Percentiles rank a stretch among this genome's conserved stretches.
Evolutionary conservation across 352 stramenopile species (phyloP).

Genomic region (Elongisporangium anandrum): DNA sequence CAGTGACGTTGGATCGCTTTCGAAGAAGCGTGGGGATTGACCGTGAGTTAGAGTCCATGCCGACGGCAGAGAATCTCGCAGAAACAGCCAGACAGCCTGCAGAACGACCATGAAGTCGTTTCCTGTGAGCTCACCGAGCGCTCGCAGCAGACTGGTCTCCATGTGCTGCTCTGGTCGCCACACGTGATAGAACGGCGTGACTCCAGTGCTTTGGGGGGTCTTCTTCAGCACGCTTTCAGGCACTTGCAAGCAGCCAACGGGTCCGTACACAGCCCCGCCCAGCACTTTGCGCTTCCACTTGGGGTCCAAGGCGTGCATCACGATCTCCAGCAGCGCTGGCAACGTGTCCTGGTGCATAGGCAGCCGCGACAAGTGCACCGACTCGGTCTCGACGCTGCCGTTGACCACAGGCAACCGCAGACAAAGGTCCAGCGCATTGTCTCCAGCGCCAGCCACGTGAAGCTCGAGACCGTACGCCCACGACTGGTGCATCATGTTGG

Average conservation of each 20-base stretch:
- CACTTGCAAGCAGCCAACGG: slow-evolving; percentile 6
- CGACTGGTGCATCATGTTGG: slow-evolving; percentile 10
- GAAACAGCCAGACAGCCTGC: slow-evolving; percentile 3
- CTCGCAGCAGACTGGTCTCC: slow-evolving; percentile 7
- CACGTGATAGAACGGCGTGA: slow-evolving; percentile 12
- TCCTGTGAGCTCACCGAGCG: slow-evolving; percentile 7
- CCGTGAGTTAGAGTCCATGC: slow-evolving; percentile 9
- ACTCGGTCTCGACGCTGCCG: slow-evolving; percentile 2
- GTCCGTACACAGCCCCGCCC: background rate
- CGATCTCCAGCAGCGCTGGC: slow-evolving; percentile 1
- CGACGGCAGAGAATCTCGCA: slow-evolving; percentile 10
- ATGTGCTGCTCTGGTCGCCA: slow-evolving; percentile 11
- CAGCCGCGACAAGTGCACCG: background rate
- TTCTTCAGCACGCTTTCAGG: slow-evolving; percentile 7
- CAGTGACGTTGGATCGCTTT: slow-evolving; percentile 7
- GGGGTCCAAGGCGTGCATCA: slow-evolving; percentile 17
- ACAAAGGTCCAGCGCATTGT: slow-evolving; percentile 14
- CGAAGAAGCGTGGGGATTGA: slow-evolving; percentile 5
- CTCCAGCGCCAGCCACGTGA: slow-evolving; percentile 4
- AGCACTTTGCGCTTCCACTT: slow-evolving; percentile 24
- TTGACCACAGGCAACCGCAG: slow-evolving; percentile 14
- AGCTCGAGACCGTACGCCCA: slow-evolving; percentile 19
- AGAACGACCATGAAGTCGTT: slow-evolving; percentile 3
- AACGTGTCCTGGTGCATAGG: background rate
- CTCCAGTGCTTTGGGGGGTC: slow-evolving; percentile 5